Percentiles rank a stretch among this genome's conserved stretches.
These are phyloP conservation scores for Sclerotinia sclerotiorum DNA, from an alignment of 2,329 filamentous ascomycete species.

Conservation along the genomic window DNA sequence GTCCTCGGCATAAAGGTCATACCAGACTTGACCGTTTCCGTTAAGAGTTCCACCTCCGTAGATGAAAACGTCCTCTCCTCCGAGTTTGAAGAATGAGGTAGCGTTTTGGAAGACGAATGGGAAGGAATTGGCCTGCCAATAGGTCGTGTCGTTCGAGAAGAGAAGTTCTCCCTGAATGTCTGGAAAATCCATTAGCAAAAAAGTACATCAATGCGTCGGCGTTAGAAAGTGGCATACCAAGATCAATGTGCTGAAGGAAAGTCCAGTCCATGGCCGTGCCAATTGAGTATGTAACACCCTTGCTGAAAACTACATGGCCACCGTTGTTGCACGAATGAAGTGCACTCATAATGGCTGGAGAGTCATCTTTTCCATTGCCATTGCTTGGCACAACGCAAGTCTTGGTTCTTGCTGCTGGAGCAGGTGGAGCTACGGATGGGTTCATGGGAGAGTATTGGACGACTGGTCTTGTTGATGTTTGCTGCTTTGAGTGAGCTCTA, in stretches of 20 bases:
- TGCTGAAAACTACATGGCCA: constrained; percentile 56
- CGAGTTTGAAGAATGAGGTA: constrained; percentile 66
- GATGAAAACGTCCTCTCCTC: constrained; percentile 65
- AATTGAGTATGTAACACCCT: constrained; percentile 58
- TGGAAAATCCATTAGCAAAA: constrained; percentile 32
- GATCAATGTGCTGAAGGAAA: constrained; percentile 62
- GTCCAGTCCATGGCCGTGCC: constrained; percentile 65
- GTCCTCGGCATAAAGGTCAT: constrained; percentile 54
- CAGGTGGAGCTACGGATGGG: constrained; percentile 28
- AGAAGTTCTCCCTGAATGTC: constrained; percentile 59
- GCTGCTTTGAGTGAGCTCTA: constrained; percentile 28
- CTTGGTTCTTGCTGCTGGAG: constrained; percentile 30
- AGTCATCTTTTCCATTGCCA: constrained; percentile 39
- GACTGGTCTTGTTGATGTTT: constrained; percentile 33
- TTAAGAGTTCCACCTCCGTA: constrained; percentile 65
- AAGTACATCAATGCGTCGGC: background rate
- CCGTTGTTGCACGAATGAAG: constrained; percentile 60
- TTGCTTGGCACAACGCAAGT: constrained; percentile 37
- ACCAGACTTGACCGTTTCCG: constrained; percentile 65
- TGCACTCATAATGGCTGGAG: constrained; percentile 52
- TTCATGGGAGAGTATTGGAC: constrained; percentile 32
- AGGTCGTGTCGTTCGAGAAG: constrained; percentile 66
- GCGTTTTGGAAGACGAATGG: constrained; percentile 65
- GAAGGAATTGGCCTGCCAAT: constrained; percentile 67
- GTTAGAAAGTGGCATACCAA: constrained; percentile 45